phyloP scores from a whole-genome alignment of 2,329 filamentous ascomycete genomes.

The Eutypella sp. region DNA sequence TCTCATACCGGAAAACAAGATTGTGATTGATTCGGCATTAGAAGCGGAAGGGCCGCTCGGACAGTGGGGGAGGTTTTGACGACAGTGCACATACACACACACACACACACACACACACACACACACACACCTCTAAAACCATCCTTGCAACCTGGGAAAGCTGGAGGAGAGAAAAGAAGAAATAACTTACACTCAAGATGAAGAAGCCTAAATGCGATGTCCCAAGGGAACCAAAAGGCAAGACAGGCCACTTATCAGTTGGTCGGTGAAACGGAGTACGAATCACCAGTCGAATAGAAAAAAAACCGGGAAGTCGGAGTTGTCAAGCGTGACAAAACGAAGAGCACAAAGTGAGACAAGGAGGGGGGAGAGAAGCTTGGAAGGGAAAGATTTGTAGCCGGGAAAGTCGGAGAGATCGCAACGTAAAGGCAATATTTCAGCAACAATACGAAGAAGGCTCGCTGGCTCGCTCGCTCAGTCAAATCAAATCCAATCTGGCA shows the following conservation, averaged over 20 bases:
- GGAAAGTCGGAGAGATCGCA: constrained; percentile 9
- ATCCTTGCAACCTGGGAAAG: no score
- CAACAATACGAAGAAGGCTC: constrained; percentile 28
- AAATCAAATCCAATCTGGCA: background rate
- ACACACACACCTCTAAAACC: no score
- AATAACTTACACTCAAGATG: background rate
- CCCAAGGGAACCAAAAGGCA: background rate
- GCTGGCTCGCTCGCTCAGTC: background rate
- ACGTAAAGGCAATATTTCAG: constrained; percentile 37
- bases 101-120: no score
- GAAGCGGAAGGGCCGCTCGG: background rate
- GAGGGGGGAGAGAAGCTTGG: constrained; percentile 7
- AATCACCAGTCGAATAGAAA: background rate
- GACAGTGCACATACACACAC: no score
- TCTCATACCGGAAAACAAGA: no score
- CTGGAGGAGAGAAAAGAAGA: background rate
- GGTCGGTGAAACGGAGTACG: no score
- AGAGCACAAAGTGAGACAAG: constrained; percentile 2
- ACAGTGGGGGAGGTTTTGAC: background rate
- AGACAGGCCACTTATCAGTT: no score
- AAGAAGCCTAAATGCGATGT: background rate
- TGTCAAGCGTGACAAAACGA: no score
- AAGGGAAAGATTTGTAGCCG: constrained; percentile 10
- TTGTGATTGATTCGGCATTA: background rate
- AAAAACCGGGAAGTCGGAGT: background rate